These are phyloP conservation scores for Vitis labrusca DNA, from an alignment of 164 flowering plant species.

Conservation along the genomic window DNA sequence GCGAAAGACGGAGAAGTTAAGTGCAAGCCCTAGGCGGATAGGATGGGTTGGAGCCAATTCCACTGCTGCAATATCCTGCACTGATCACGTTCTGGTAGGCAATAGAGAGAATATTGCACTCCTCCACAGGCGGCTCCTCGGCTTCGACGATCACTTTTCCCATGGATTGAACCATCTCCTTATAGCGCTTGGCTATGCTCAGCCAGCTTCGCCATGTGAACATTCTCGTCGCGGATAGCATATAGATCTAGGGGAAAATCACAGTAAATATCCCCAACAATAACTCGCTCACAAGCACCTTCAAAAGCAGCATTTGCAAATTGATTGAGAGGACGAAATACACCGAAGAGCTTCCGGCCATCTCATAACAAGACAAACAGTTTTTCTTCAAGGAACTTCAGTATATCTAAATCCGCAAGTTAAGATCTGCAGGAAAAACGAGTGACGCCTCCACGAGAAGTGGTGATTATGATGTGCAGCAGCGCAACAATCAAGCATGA, in stretches of 20 bases:
- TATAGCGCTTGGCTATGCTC: constrained; percentile 27
- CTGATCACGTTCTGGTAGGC: constrained; percentile 48
- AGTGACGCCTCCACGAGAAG: no score
- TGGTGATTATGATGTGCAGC: no score
- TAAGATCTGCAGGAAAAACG: no score
- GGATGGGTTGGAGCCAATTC: constrained; percentile 7
- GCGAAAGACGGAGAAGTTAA: background rate
- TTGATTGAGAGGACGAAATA: constrained; percentile 50
- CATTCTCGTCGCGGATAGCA: no score
- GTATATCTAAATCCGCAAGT: no score
- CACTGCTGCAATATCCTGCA: no score
- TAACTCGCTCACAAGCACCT: no score
- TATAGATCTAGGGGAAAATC: no score
- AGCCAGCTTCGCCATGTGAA: no score
- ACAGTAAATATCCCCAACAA: no score
- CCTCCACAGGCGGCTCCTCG: constrained; percentile 61
- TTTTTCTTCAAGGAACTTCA: constrained; percentile 24
- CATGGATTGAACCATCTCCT: constrained; percentile 68
- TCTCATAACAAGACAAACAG: constrained; percentile 50
- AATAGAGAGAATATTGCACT: constrained; percentile 33
- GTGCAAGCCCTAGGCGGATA: constrained; percentile 18
- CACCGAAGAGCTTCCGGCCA: constrained; percentile 50
- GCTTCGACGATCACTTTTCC: constrained; percentile 39
- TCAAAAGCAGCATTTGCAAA: constrained; percentile 2
- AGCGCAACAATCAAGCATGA: no score